Conservation (phyloP, 2,329 filamentous ascomycete species). For the Cytospora piceicola region DNA sequence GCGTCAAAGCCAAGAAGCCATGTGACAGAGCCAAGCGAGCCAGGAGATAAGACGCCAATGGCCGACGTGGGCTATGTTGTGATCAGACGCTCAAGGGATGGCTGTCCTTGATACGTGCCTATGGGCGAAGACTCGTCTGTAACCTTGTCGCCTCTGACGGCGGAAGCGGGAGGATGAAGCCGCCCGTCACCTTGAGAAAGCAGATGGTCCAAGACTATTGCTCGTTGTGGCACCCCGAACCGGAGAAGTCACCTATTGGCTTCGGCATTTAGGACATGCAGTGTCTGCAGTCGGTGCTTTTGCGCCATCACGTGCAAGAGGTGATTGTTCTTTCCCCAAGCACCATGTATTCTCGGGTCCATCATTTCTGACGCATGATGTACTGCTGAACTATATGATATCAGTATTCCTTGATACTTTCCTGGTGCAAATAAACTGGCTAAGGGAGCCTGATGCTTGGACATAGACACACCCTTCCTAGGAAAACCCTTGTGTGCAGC, state of each 20-base stretch:
- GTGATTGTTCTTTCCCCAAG: not conserved
- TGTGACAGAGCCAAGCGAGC: not conserved
- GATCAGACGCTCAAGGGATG: not conserved
- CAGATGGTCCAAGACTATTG: not conserved
- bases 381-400: too few relatives aligned
- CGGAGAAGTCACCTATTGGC: not conserved
- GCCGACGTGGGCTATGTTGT: not conserved
- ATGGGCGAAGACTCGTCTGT: not conserved
- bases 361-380: not conserved
- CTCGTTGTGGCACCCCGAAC: not conserved
- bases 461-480: slow-evolving; percentile 4
- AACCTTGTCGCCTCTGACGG: not conserved
- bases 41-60: not conserved
- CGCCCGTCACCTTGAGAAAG: not conserved
- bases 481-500: not conserved
- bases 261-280: not conserved
- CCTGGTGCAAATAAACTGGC: not conserved
- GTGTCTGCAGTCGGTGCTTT: not conserved
- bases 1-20: not conserved
- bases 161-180: not conserved
- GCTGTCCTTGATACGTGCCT: not conserved
- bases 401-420: not conserved
- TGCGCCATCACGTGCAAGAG: not conserved
- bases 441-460: not conserved
- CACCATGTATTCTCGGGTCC: not conserved